Conservation (phyloP, 768 basidiomycete species). For the Lentinula sp. region DNA sequence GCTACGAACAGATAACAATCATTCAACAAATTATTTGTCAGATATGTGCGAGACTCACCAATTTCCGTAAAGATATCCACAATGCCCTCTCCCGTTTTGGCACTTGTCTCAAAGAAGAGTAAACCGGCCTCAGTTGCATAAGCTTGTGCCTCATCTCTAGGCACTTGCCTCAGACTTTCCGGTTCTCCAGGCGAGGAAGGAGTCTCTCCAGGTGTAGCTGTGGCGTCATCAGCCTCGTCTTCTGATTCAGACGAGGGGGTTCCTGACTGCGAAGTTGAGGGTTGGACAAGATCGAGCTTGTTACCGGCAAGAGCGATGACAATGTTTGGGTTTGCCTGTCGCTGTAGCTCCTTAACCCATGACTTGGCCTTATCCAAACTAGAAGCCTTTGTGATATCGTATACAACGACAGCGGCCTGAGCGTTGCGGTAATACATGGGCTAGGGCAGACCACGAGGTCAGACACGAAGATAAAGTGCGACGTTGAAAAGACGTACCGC, state of each 20-base stretch:
- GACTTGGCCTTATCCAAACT: slow-evolving; percentile 98
- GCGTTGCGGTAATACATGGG: slow-evolving; percentile 99
- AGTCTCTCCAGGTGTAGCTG: slow-evolving; percentile 74
- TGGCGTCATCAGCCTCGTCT: slow-evolving; percentile 91
- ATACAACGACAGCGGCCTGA: slow-evolving; percentile 96
- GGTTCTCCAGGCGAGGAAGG: slow-evolving; percentile 45
- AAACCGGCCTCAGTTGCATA: slow-evolving; percentile 94
- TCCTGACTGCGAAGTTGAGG: slow-evolving; percentile 46
- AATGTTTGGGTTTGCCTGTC: slow-evolving; percentile 98
- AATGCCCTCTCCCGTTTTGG: slow-evolving; percentile 94
- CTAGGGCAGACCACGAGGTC: slow-evolving; percentile 28
- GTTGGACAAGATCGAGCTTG: slow-evolving; percentile 87
- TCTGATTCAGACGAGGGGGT: slow-evolving; percentile 62
- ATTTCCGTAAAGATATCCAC: slow-evolving; percentile 98
- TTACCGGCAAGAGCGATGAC: slow-evolving; percentile 98
- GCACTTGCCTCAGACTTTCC: slow-evolving; percentile 83
- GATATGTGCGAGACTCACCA: slow-evolving; percentile 42
- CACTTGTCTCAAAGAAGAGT: slow-evolving; percentile 96
- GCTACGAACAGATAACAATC: slow-evolving; percentile 23
- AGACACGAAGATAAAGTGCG: slow-evolving; percentile 7
- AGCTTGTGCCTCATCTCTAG: slow-evolving; percentile 90
- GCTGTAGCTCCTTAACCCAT: slow-evolving; percentile 98
- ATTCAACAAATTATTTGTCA: neutral
- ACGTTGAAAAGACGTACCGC: slow-evolving; percentile 51
- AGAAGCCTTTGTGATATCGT: slow-evolving; percentile 93